Base-by-base conservation (phyloP, 768 basidiomycete species). In the Suillus paluster region DNA sequence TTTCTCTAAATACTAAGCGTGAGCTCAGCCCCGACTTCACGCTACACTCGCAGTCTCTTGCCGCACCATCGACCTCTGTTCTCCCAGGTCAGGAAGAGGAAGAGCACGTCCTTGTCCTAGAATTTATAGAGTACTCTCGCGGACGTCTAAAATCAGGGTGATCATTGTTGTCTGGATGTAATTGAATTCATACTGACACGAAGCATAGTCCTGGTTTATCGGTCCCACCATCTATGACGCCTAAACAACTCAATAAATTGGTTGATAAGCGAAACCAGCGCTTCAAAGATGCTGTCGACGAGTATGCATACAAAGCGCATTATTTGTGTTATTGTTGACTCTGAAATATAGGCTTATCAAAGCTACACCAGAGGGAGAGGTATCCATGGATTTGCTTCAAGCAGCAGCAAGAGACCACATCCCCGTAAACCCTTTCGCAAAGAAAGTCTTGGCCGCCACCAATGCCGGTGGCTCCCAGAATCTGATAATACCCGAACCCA, bases 371-470 rank as follows among this genome's bases (percentile, higher is more conserved):
- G 68, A 72, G 11, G 71, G 67, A 0, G 88, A 88, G 25, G 89
- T 94, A 67, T 83, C 94, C 0, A 83, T 86, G 1, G 65, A 69
- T 15, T 72, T 94, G 11, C 72, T 96, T 8, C 82, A 87, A 70
- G 81, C 83, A 7, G 92, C 91, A 25, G 89, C 87, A 3, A 80
- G 79, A 27, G 86, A 86, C 30, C 87, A 91, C 65, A 80, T 95
- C 11, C 94, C 94, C 3, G 77, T 90, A 30, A 81, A 90, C 66
- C 88, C 89, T 7, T 68, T 68, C 23, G 44, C 65, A 33, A 64
- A 63, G 38, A 55, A 25, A 39, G 15, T 2, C n/a, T 21, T 34
- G 8, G 21, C n/a, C 9, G 38, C 23, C 30, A 9, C 55, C 27
- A n/a, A n/a, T n/a, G n/a, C n/a, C n/a, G n/a, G n/a, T n/a, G 42